Percentiles rank a stretch among this genome's conserved stretches.
phyloP scores from a whole-genome alignment of 108 stramenopile species.

The Nitzschia putrida region DNA sequence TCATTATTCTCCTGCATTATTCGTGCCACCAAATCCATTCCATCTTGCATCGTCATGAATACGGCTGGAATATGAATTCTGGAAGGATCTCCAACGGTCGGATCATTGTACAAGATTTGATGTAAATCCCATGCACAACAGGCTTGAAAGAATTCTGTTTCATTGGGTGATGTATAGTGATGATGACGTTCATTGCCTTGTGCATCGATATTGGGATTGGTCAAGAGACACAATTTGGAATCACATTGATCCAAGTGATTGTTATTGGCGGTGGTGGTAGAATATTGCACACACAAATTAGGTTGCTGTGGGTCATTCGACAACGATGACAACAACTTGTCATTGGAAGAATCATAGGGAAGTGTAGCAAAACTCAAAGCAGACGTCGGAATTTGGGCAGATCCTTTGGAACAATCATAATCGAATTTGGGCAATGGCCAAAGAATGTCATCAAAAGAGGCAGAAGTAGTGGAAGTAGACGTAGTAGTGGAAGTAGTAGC shows the following conservation, averaged over 20 bases:
- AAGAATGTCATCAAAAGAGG: conserved; percentile 37
- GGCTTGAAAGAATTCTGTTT: conserved; percentile 35
- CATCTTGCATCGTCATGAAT: conserved; percentile 77
- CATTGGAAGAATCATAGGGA: conserved; percentile 62
- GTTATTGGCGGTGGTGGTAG: too few species aligned
- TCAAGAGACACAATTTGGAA: conserved; percentile 72
- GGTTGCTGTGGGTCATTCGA: too few species aligned
- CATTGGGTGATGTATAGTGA: neutral
- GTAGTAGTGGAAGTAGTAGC: too few species aligned
- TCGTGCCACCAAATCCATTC: conserved; percentile 44
- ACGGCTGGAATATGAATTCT: conserved; percentile 50
- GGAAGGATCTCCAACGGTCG: conserved; percentile 27
- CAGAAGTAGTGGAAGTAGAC: too few species aligned
- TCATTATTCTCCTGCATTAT: too few species aligned
- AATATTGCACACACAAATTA: conserved; percentile 55
- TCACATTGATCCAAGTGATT: conserved; percentile 52
- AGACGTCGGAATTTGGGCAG: conserved; percentile 50
- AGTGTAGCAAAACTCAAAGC: conserved; percentile 47
- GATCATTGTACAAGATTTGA: conserved; percentile 52
- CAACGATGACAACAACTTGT: conserved; percentile 56
- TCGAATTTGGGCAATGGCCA: conserved; percentile 47
- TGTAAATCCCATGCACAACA: conserved; percentile 91
- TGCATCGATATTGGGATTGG: conserved; percentile 44
- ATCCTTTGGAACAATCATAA: conserved; percentile 75
- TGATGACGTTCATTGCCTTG: neutral